phyloP scores from a whole-genome alignment of 202 grass and related monocot species.

The Setaria italica region DNA sequence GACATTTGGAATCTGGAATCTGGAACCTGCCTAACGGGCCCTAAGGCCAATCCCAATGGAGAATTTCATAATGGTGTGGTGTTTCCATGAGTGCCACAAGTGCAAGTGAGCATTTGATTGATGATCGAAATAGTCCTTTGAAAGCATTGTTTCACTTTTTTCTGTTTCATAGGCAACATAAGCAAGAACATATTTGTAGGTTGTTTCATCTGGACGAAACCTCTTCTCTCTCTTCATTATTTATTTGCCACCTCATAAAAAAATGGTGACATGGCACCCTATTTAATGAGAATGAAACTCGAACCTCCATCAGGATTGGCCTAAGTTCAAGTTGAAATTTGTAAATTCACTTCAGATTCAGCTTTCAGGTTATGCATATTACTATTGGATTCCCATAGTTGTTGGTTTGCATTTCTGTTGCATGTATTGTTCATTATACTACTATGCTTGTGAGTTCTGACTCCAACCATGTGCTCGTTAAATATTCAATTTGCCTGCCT shows the following conservation, averaged over 20 bases:
- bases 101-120: neutral
- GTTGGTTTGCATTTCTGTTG: neutral
- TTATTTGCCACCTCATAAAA: neutral
- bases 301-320: neutral
- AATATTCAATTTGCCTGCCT: neutral
- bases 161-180: neutral
- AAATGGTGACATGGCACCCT: neutral
- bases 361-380: neutral
- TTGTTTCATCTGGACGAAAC: neutral
- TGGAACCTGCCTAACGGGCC: neutral
- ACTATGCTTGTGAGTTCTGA: neutral
- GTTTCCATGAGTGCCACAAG: no score
- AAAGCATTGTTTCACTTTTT: neutral
- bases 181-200: neutral
- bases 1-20: neutral
- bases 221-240: neutral
- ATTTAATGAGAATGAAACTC: neutral
- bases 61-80: neutral
- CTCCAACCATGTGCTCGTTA: neutral
- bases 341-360: neutral
- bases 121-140: neutral
- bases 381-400: neutral
- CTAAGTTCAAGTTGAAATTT: conserved; percentile 5
- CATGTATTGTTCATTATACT: neutral
- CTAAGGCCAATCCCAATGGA: neutral